These are phyloP conservation scores for Leishmania arabica DNA, from an alignment of 208 protist genomes.

Conservation along the genomic window DNA sequence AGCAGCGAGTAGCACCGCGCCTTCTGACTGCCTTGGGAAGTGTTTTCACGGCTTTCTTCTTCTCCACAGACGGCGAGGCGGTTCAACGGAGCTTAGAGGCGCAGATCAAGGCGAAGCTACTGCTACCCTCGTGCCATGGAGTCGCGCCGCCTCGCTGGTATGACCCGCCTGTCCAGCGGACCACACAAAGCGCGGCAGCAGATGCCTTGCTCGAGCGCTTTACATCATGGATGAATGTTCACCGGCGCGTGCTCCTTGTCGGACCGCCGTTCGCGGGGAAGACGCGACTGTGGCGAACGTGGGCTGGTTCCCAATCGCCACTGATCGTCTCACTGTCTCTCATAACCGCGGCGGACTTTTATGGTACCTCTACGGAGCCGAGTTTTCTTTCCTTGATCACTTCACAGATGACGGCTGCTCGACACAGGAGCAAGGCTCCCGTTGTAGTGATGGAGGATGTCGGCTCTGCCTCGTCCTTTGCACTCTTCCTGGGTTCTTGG, in stretches of 20 bases:
- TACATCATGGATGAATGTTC: slow-evolving; percentile 47
- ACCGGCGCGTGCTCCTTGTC: slow-evolving; percentile 57
- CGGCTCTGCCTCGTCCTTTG: slow-evolving; percentile 21
- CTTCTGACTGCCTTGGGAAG: slow-evolving; percentile 29
- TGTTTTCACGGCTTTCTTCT: slow-evolving; percentile 46
- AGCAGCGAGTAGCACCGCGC: slow-evolving; percentile 10
- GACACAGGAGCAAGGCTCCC: background rate
- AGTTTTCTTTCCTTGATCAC: slow-evolving; percentile 30
- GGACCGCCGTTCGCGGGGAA: slow-evolving; percentile 78
- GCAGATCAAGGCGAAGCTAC: slow-evolving; percentile 42
- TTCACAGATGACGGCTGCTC: slow-evolving; percentile 5
- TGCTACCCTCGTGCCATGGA: slow-evolving; percentile 28
- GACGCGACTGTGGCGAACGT: slow-evolving; percentile 65
- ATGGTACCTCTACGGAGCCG: slow-evolving; percentile 40
- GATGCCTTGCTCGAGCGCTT: slow-evolving; percentile 38
- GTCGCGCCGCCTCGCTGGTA: slow-evolving; percentile 5
- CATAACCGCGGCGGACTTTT: slow-evolving; percentile 70
- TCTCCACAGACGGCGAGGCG: slow-evolving; percentile 29
- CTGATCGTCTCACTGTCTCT: slow-evolving; percentile 58
- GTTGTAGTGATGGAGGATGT: slow-evolving; percentile 32
- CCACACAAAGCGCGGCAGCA: background rate
- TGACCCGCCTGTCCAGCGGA: background rate
- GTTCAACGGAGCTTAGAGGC: slow-evolving; percentile 45
- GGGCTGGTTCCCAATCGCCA: slow-evolving; percentile 43
- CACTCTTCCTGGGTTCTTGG: slow-evolving; percentile 25